Percentiles rank a stretch among this genome's conserved stretches.
Conservation (phyloP, 257 asterid species). For the Nicotiana benthamiana region DNA sequence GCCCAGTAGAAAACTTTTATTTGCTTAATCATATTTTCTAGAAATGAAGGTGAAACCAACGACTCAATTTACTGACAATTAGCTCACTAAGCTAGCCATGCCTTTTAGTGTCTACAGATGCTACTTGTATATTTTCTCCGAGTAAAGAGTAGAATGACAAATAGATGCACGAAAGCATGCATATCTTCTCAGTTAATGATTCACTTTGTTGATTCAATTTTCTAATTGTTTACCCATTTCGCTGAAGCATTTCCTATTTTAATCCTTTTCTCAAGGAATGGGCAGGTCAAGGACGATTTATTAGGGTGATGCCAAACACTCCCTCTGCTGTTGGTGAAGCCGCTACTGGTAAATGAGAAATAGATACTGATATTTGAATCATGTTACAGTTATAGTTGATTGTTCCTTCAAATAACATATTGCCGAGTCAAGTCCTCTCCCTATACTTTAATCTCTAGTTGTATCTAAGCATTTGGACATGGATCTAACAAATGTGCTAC, state of each 20-base stretch:
- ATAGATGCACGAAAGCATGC: not conserved
- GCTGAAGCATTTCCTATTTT: slow-evolving; percentile 10
- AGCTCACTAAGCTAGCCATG: not conserved
- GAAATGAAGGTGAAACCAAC: not conserved
- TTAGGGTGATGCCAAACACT: slow-evolving; percentile 92
- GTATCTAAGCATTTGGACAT: not conserved
- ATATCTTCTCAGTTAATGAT: not conserved
- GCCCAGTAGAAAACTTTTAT: not conserved
- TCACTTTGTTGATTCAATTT: not conserved
- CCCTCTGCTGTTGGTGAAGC: slow-evolving; percentile 90
- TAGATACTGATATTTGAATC: not conserved
- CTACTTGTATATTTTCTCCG: not conserved
- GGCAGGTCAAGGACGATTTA: slow-evolving; percentile 76
- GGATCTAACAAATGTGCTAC: not conserved
- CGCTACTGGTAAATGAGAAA: slow-evolving; percentile 57
- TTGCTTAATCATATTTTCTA: not conserved
- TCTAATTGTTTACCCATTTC: not conserved
- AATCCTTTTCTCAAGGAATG: slow-evolving; percentile 47
- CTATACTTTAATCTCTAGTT: not conserved
- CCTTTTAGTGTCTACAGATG: not conserved
- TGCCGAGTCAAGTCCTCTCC: not conserved
- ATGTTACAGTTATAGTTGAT: not conserved
- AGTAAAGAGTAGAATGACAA: not conserved
- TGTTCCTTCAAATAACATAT: not conserved
- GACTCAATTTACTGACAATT: not conserved